Percentiles rank a stretch among this genome's conserved stretches.
phyloP scores from a whole-genome alignment of 805 yeast genomes.

The Wickerhamiella kurtzmanii region DNA sequence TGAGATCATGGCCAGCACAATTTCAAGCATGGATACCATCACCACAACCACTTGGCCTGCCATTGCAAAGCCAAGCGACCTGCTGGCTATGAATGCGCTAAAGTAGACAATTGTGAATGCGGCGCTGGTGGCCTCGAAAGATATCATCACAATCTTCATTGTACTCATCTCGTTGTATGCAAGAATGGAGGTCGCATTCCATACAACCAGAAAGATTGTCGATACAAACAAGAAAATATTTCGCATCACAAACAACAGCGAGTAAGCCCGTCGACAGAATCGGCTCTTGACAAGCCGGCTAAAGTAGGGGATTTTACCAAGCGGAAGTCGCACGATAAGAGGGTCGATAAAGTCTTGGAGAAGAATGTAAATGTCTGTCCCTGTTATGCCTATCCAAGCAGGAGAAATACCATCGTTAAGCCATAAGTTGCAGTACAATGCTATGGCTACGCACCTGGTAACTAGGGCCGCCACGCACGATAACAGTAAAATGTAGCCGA shows the following conservation, averaged over 20 bases:
- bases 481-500: neutral
- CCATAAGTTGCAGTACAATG: neutral
- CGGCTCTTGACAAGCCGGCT: neutral
- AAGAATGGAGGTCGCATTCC: neutral
- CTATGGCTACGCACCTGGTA: neutral
- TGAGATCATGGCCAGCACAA: slow-evolving; percentile 15
- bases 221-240: slow-evolving; percentile 1
- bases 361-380: neutral
- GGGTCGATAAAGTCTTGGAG: neutral
- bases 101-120: slow-evolving; percentile 13
- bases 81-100: slow-evolving; percentile 12
- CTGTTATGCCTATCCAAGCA: neutral
- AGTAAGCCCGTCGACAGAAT: neutral
- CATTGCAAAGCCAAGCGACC: slow-evolving; percentile 16
- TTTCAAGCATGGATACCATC: slow-evolving; percentile 15
- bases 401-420: neutral
- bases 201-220: neutral
- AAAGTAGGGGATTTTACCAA: neutral
- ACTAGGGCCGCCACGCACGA: neutral
- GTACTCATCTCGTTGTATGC: neutral
- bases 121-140: slow-evolving; percentile 16
- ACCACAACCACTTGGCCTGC: slow-evolving; percentile 17
- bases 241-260: neutral
- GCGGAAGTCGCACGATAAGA: neutral
- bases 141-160: slow-evolving; percentile 1